Evolutionary conservation across 2,329 filamentous ascomycete species (phyloP).

Genomic region (Fusarium pseudograminearum): DNA sequence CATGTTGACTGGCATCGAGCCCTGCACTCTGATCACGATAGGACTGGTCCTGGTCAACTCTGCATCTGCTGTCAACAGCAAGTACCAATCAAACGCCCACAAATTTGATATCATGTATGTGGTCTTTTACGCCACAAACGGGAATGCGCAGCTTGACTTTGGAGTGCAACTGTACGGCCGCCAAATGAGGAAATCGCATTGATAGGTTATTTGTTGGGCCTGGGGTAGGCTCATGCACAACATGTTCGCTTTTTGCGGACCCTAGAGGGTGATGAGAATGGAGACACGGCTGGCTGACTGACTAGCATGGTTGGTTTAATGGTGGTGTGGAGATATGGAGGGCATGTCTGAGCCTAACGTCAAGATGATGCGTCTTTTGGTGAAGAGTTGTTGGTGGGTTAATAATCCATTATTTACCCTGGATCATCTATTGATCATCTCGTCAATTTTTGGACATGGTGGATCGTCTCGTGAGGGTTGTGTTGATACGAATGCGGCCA

Average conservation of each 20-base stretch:
- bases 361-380: conserved; percentile 34
- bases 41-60: not conserved
- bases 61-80: not conserved
- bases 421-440: conserved; percentile 13
- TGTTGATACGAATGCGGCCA: conserved; percentile 27
- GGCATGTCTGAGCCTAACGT: conserved; percentile 31
- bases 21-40: not conserved
- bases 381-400: conserved; percentile 1
- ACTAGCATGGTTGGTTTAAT: conserved; percentile 1
- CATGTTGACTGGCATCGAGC: not conserved
- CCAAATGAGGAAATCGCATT: conserved; percentile 14
- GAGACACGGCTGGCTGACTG: conserved; percentile 10
- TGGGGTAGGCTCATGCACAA: conserved; percentile 39
- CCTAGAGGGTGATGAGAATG: conserved; percentile 22
- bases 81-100: not conserved
- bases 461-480: conserved; percentile 19
- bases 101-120: not conserved
- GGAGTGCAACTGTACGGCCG: not conserved
- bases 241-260: conserved; percentile 43
- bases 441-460: conserved; percentile 24
- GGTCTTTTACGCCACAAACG: conserved; percentile 21
- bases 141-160: conserved; percentile 17
- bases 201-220: conserved; percentile 34
- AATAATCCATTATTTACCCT: conserved; percentile 24
- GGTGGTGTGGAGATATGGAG: conserved; percentile 38